Evolutionary conservation across 192 early-diverging fungal genomes (phyloP), one percentile per base, ranked within the genome.

Genomic region (Entophlyctis luteolus): DNA sequence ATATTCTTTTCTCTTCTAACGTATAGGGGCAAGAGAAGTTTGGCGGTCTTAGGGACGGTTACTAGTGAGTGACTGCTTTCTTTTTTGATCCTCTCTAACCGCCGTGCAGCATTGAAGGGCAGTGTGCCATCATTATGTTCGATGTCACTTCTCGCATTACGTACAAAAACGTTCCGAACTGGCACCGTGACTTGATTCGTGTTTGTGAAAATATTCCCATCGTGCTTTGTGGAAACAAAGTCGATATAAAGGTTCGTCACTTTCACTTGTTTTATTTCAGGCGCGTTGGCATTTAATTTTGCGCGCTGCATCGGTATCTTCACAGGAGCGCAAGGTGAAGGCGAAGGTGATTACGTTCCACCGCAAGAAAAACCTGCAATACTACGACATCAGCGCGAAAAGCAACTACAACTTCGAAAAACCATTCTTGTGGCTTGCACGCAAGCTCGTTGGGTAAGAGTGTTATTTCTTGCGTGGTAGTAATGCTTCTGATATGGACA

Each of bases 161-260:
- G 70, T 99, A 99, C 86, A 99, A 98, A 89, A 99, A 95, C 86
- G 97, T 99, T n/a, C 97, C 97, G 76, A 99, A 98, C 89, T 99
- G 97, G 97, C 97, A 99, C 80, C 89, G 97, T 79, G 97, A 99
- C 81, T 84, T 99, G 36, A 91, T 94, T 68, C 92, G 97, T 69
- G 97, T 99, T 53, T 99, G 97, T 84, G 97, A 99, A 80, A 98
- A 95, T 87, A 93, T 99, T 77, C 97, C 97, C 29, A 99, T 99
- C 77, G 97, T 99, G 69, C 91, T 99, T 55, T 95, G 92, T 87
- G 97, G 97, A 76, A 99, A 99, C 90, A 99, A 99, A 85, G 95
- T 99, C 59, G 97, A 99, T 79, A 93, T 99, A 82, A 99, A 99
- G 90, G 86, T 86, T 55, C 32, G 65, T 34, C 18, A 6, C 34